These are phyloP conservation scores for Fusarium humuli DNA, from an alignment of 2,329 filamentous ascomycete species.

Conservation along the genomic window DNA sequence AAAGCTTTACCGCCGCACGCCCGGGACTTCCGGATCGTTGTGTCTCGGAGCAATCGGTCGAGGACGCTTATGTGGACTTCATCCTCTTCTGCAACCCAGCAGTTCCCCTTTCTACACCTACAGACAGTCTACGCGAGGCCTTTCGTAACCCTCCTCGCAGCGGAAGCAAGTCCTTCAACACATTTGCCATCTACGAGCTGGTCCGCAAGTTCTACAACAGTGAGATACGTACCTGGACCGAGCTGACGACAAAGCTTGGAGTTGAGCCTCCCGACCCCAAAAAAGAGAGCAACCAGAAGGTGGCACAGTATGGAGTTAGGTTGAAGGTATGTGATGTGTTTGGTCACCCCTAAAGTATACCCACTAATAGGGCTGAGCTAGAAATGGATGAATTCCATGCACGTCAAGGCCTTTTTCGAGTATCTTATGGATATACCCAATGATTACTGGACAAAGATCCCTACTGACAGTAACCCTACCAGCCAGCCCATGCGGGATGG, in stretches of 20 bases:
- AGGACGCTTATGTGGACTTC: slow-evolving; percentile 85
- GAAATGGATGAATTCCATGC: slow-evolving; percentile 98
- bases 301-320: slow-evolving; percentile 93
- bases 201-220: slow-evolving; percentile 82
- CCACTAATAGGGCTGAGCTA: slow-evolving; percentile 50
- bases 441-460: slow-evolving; percentile 82
- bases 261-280: slow-evolving; percentile 85
- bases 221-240: slow-evolving; percentile 93
- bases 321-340: slow-evolving; percentile 72
- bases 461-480: slow-evolving; percentile 71
- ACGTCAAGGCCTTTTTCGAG: slow-evolving; percentile 94
- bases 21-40: slow-evolving; percentile 71
- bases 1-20: slow-evolving; percentile 31
- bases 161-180: slow-evolving; percentile 86
- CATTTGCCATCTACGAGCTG: slow-evolving; percentile 80
- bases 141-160: slow-evolving; percentile 87
- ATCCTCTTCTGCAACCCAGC: slow-evolving; percentile 92
- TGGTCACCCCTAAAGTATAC: not conserved
- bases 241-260: slow-evolving; percentile 86
- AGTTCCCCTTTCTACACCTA: slow-evolving; percentile 74
- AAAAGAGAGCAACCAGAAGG: slow-evolving; percentile 91
- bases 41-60: slow-evolving; percentile 77
- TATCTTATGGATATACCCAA: slow-evolving; percentile 84
- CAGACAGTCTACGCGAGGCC: slow-evolving; percentile 75
- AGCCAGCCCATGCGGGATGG: slow-evolving; percentile 79